A percentile compares a stretch with the other conserved stretches of the same genome.
Conservation (phyloP, 148 eudicot species). For the Gaultheria prostrata region DNA sequence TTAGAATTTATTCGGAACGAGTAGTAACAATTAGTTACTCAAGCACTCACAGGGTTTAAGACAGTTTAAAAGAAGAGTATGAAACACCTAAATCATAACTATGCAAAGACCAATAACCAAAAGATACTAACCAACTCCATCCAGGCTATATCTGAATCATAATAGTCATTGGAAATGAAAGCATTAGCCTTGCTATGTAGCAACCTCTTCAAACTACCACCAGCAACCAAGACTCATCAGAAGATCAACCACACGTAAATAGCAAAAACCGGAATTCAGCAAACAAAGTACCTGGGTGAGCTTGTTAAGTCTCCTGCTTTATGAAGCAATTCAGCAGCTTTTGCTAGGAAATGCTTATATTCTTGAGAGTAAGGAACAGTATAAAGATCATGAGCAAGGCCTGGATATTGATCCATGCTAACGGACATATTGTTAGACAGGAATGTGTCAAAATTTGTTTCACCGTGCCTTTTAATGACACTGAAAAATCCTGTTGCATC, state of each 20-base stretch:
- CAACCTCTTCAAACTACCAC: conserved; percentile 77
- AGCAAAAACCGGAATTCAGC: background rate
- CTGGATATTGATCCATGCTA: conserved; percentile 19
- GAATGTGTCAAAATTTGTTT: conserved; percentile 30
- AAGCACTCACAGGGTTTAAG: conserved; percentile 2
- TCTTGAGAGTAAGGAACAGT: conserved; percentile 72
- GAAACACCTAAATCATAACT: background rate
- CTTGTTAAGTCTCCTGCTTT: conserved; percentile 78
- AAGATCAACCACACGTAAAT: background rate
- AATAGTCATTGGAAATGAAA: conserved; percentile 91
- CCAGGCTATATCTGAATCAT: conserved; percentile 98
- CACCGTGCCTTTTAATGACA: conserved; percentile 69
- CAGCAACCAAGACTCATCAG: conserved; percentile 23
- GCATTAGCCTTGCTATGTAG: conserved; percentile 86
- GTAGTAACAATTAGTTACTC: background rate
- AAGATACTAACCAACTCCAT: conserved; percentile 80
- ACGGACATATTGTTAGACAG: conserved; percentile 14
- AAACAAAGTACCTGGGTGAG: conserved; percentile 54
- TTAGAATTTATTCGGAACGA: background rate
- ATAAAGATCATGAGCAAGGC: conserved; percentile 52
- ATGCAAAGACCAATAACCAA: background rate
- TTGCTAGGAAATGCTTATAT: conserved; percentile 48
- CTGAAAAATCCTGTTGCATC: conserved; percentile 84
- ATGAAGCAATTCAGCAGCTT: conserved; percentile 70
- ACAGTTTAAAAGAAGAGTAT: background rate